These are phyloP conservation scores for Petunia secreta DNA, from an alignment of 257 asterid species.

Conservation along the genomic window DNA sequence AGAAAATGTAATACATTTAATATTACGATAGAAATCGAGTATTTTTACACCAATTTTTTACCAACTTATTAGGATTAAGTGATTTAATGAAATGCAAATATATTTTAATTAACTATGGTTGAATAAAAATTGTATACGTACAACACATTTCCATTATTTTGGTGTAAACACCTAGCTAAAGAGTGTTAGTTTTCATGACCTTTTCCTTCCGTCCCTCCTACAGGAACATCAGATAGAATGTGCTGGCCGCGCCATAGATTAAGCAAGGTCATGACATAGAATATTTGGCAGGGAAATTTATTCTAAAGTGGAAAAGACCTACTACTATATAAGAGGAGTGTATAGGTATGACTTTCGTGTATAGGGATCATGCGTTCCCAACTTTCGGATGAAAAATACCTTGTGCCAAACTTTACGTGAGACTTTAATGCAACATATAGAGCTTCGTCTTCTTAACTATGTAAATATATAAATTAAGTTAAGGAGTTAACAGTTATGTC, in stretches of 20 bases:
- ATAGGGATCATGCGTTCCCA: neutral
- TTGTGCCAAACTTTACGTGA: slow-evolving; percentile 1
- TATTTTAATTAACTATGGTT: too few relatives aligned
- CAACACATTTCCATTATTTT: too few relatives aligned
- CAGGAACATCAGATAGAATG: neutral
- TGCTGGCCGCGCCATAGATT: slow-evolving; percentile 6
- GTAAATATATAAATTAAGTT: neutral
- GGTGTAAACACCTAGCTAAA: too few relatives aligned
- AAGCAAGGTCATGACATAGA: neutral
- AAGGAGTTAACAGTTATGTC: too few relatives aligned
- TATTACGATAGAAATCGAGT: too few relatives aligned
- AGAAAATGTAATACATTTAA: too few relatives aligned
- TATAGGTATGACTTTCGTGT: neutral
- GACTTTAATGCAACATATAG: neutral
- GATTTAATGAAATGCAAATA: too few relatives aligned
- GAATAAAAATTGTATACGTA: too few relatives aligned
- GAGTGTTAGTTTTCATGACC: too few relatives aligned
- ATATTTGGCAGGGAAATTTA: neutral
- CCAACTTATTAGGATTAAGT: too few relatives aligned
- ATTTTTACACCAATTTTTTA: too few relatives aligned
- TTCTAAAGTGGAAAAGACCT: neutral
- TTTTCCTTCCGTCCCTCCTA: neutral
- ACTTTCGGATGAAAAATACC: neutral
- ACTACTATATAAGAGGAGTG: too few relatives aligned
- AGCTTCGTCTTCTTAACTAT: neutral